phyloP scores from a whole-genome alignment of 2,329 filamentous ascomycete species.

The Ceratocystis ficicola region DNA sequence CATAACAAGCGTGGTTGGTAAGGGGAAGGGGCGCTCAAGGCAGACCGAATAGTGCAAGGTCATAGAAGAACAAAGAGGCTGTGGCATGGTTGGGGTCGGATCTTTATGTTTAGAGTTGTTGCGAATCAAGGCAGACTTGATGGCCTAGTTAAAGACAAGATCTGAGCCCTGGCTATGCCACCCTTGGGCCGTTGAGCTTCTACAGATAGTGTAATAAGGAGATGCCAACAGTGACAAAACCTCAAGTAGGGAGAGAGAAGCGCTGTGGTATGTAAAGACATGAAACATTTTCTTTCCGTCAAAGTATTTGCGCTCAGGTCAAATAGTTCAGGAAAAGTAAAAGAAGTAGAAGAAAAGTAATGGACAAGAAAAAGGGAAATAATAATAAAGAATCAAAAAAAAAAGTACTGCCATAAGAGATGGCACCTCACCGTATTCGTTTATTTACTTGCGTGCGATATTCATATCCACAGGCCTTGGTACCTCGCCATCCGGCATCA shows the following conservation, averaged over 20 bases:
- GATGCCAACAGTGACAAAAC: not conserved
- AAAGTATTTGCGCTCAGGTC: not conserved
- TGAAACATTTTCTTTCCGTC: not conserved
- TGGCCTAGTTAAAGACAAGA: not conserved
- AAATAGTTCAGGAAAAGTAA: not conserved
- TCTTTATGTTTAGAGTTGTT: not conserved
- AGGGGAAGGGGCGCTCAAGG: not conserved
- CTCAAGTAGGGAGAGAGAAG: not conserved
- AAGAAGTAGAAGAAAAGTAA: not conserved
- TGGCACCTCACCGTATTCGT: not conserved
- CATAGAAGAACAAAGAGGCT: conserved; percentile 5
- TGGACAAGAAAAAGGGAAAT: conserved; percentile 8
- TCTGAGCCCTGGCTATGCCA: not conserved
- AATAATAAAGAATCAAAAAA: not conserved
- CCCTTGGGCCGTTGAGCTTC: not conserved
- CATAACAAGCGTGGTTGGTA: not conserved
- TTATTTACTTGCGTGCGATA: conserved; percentile 10
- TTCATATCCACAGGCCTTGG: conserved; percentile 33
- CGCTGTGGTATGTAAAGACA: conserved; percentile 1
- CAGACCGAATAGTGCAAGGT: not conserved
- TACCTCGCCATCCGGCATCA: conserved; percentile 40
- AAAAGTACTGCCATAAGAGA: not conserved
- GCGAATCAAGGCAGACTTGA: not conserved
- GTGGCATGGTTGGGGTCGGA: not conserved
- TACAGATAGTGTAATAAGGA: not conserved